Evolutionary conservation across 2,329 filamentous ascomycete species (phyloP).

Genomic region (Fusarium sp.): DNA sequence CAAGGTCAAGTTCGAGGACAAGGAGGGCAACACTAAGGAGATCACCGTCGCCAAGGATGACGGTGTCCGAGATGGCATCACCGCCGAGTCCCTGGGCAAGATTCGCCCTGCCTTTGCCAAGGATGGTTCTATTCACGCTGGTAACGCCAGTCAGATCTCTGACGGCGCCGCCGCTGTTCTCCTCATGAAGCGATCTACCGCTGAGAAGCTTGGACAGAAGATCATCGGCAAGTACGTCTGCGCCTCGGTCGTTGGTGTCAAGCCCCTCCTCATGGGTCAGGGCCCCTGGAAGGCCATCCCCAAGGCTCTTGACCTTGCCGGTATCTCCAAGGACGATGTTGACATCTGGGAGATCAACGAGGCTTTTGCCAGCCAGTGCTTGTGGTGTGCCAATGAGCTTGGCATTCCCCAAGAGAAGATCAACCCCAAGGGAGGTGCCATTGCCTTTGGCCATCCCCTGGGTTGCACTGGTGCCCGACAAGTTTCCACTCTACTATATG

Average conservation of each 20-base stretch:
- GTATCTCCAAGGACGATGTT: constrained; percentile 88
- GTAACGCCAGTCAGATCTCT: constrained; percentile 95
- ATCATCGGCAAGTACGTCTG: constrained; percentile 94
- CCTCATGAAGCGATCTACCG: constrained; percentile 93
- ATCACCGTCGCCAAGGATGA: constrained; percentile 89
- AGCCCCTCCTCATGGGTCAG: constrained; percentile 94
- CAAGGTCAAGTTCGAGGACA: constrained; percentile 89
- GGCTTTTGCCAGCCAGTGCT: constrained; percentile 94
- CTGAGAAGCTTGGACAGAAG: constrained; percentile 86
- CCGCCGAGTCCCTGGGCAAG: constrained; percentile 88
- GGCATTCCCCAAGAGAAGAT: constrained; percentile 87
- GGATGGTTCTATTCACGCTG: constrained; percentile 93
- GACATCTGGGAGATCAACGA: constrained; percentile 99
- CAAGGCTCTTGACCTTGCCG: constrained; percentile 87
- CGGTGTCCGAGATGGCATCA: constrained; percentile 87
- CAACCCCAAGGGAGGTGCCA: constrained; percentile 96
- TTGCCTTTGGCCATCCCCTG: constrained; percentile 94
- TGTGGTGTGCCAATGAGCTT: constrained; percentile 93
- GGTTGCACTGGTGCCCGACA: constrained; percentile 95
- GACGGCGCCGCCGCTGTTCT: constrained; percentile 96
- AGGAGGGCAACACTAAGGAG: constrained; percentile 86
- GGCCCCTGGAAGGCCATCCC: constrained; percentile 97
- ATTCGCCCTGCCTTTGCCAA: constrained; percentile 92
- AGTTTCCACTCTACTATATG: constrained; percentile 90
- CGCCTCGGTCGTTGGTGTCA: constrained; percentile 87